Evolutionary conservation across 139 green algal species (phyloP).

Genomic region (Chlorella sp.): DNA sequence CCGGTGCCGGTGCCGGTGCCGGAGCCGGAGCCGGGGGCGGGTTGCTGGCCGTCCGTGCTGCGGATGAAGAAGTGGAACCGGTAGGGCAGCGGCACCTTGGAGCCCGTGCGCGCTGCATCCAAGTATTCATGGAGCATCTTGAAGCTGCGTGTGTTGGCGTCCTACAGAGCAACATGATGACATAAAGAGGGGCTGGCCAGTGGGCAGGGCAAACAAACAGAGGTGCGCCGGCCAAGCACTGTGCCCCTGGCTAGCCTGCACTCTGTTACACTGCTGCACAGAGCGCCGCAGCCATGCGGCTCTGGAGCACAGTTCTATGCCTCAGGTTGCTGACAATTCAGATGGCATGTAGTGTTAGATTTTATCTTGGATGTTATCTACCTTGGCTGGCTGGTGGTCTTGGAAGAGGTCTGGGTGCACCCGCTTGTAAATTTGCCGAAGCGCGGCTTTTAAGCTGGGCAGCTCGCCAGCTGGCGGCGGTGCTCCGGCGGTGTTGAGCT

Average conservation of each 20-base stretch:
- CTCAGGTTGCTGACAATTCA: neutral
- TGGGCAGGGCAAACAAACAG: too few species aligned
- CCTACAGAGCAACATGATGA: conserved; percentile 32
- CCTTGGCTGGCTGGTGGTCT: conserved; percentile 41
- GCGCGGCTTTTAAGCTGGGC: conserved; percentile 45
- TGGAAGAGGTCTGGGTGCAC: conserved; percentile 73
- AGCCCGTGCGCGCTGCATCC: conserved; percentile 28
- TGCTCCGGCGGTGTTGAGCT: neutral
- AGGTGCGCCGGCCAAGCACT: too few species aligned
- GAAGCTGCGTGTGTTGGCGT: conserved; percentile 66
- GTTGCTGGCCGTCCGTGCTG: neutral
- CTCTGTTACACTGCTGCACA: too few species aligned
- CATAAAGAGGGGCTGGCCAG: neutral
- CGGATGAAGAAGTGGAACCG: conserved; percentile 66
- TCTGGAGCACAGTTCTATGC: too few species aligned
- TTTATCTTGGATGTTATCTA: neutral
- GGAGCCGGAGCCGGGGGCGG: too few species aligned
- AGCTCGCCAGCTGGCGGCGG: neutral
- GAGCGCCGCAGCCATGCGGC: too few species aligned
- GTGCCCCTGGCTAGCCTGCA: too few species aligned
- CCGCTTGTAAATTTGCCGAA: conserved; percentile 57
- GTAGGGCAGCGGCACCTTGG: conserved; percentile 51
- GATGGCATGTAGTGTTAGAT: too few species aligned
- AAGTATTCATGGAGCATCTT: conserved; percentile 78
- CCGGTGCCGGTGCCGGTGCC: neutral